phyloP scores from a whole-genome alignment of 176 grass and related monocot species.

The Carex pumila region DNA sequence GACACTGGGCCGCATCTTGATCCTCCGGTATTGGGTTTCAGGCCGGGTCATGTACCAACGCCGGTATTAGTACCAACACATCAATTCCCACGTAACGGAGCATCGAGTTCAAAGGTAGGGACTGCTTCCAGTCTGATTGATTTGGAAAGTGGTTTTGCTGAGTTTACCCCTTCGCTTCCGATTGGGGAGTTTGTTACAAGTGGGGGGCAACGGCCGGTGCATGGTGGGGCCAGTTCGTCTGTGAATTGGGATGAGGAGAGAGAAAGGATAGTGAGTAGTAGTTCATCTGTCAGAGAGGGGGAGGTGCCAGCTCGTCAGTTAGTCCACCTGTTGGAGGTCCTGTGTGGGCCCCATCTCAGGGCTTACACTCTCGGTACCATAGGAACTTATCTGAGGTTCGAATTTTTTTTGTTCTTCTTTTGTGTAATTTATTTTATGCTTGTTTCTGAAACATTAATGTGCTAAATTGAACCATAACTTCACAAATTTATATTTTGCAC shows the following conservation, averaged over 20 bases:
- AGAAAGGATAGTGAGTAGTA: constrained; percentile 12
- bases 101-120: neutral
- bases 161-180: constrained; percentile 3
- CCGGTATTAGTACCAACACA: neutral
- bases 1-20: neutral
- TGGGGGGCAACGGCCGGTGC: neutral
- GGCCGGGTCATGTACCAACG: neutral
- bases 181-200: neutral
- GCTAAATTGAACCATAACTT: neutral
- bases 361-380: constrained; percentile 13
- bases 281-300: neutral
- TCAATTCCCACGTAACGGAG: constrained; percentile 1
- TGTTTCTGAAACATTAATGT: neutral
- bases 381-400: constrained; percentile 19
- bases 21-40: constrained; percentile 1
- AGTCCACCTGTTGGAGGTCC: neutral
- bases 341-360: constrained; percentile 4
- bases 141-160: constrained; percentile 25
- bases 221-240: neutral
- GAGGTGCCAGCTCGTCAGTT: constrained; percentile 8
- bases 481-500: neutral
- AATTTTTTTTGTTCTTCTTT: neutral
- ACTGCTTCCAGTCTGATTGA: constrained; percentile 18
- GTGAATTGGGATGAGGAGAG: constrained; percentile 16
- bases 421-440: neutral